These are phyloP conservation scores for Boeremia lycopersici DNA, from an alignment of 2,329 filamentous ascomycete genomes.

Conservation along the genomic window DNA sequence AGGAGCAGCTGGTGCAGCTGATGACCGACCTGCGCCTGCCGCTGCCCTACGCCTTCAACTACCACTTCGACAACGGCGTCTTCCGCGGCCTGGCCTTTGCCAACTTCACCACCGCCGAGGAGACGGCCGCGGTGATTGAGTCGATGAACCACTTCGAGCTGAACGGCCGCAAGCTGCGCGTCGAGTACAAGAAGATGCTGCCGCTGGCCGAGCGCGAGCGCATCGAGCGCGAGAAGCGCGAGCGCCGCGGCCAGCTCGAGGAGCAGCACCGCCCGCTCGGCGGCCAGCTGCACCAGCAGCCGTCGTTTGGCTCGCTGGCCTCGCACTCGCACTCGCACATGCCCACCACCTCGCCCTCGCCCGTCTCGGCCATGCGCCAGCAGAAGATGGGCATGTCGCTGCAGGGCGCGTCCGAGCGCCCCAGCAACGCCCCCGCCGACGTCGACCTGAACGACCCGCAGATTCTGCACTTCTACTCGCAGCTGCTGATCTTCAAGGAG, in stretches of 20 bases:
- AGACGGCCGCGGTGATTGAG: slow-evolving; percentile 91
- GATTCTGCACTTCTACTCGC: slow-evolving; percentile 86
- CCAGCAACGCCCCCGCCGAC: slow-evolving; percentile 55
- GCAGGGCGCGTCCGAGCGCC: slow-evolving; percentile 12
- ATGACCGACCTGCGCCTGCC: slow-evolving; percentile 96
- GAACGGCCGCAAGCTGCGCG: slow-evolving; percentile 89
- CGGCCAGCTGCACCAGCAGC: slow-evolving; percentile 77
- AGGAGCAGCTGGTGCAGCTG: slow-evolving; percentile 88
- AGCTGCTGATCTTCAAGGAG: slow-evolving; percentile 87
- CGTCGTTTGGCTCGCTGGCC: slow-evolving; percentile 81
- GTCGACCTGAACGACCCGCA: slow-evolving; percentile 91
- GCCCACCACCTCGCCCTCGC: slow-evolving; percentile 69
- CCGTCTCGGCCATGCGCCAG: slow-evolving; percentile 63
- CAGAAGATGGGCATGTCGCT: slow-evolving; percentile 51
- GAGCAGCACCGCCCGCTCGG: slow-evolving; percentile 86
- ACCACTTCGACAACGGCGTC: slow-evolving; percentile 97
- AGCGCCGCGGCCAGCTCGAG: slow-evolving; percentile 92
- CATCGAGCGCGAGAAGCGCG: slow-evolving; percentile 95
- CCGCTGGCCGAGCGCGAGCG: slow-evolving; percentile 91
- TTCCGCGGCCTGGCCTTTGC: slow-evolving; percentile 96
- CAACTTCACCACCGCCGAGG: slow-evolving; percentile 95
- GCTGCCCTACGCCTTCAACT: slow-evolving; percentile 98
- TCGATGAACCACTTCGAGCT: slow-evolving; percentile 95
- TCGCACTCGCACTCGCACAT: slow-evolving; percentile 66
- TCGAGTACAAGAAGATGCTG: slow-evolving; percentile 99